Evolutionary conservation across 2,329 filamentous ascomycete genomes (phyloP), one percentile per base, ranked within the genome.

Genomic region (Ascochyta lentis): DNA sequence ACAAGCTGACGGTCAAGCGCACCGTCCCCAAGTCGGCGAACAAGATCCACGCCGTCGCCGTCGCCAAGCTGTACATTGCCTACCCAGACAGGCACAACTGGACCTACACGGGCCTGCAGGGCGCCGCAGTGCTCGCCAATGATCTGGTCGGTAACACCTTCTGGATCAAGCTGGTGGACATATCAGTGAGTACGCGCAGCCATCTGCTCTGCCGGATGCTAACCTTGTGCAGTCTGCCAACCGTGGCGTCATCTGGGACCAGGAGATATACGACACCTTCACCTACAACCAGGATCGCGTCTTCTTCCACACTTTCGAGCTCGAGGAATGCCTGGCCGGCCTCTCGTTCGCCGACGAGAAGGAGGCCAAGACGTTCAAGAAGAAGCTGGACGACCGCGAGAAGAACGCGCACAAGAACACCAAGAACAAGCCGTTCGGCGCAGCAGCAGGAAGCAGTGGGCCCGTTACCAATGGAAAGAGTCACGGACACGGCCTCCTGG

Each of bases 281-380:
- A 83, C 84, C 61, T 99, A 98, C 81, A 96, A 97, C 78, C 94
- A 97, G 73, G 95, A 99, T 75, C 89, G 95, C 59, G 94, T 91
- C 57, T 99, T 97, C 79, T 99, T 99, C 79, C 93, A 98, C 78
- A 92, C 91, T 6, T 99, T 99, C 74, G 95, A 99, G 79, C 84
- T 96, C 52, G 93, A 98, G 77, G 88, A 96, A 61, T 98, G 92
- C 70, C 80, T 96, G 58, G 95, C 92, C 6, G 95, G 89, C 0
- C 80, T 99, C 57, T 96, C 92, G 23, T 99, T 99, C 70, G 88
- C 89, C 58, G 95, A 98, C 76, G 95, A 98, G 80, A 98, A 97
- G 78, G 95, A 99, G 79, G 95, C 95, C 31, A 96, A 91, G 78
- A 90, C 91, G 56, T 98, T 99, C 79, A 89, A 93, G 77, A 96